Evolutionary conservation across 2,329 filamentous ascomycete species (phyloP), one percentile per base, ranked within the genome.

Genomic region (Periconia sp.): DNA sequence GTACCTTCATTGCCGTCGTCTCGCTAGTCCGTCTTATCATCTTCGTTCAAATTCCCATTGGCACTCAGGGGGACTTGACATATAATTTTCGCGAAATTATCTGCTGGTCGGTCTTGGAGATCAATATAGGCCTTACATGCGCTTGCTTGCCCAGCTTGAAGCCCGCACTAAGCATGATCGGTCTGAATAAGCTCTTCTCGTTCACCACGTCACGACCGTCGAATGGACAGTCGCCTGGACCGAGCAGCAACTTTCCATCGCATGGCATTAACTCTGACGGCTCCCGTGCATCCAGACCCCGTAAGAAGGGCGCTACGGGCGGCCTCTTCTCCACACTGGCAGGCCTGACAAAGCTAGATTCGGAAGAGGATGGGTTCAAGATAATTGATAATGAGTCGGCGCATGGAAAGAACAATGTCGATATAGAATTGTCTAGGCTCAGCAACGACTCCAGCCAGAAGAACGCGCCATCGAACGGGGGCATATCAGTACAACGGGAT

Each of bases 41-140:
- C 32, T 59, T 62, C 40, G 38, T 62, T 16, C 40, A 53, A 13
- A 58, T 60, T 13, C 52, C 52, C 17, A 54, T 56, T 25, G 47
- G 45, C 3, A 45, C 51, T 7, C 36, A 43, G 4, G 50, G 46
- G 17, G 54, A 62, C 33, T 39, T 52, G 0, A 61, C 59, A 8
- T 62, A 55, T 50, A 59, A 56, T 40, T 62, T 56, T 50, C 50
- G 54, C 34, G 59, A 62, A 17, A 53, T 62, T 42, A 54, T 57
- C 30, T 38, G 59, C 3, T 62, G 59, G 59, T 47, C 39, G 5
- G 42, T 58, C 17, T 54, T 61, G n/a, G 57, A 60, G 30, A 40
- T 58, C 40, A 60, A 60, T 36, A 43, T 60, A 7, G 57, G 57
- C n/a, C 43, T 61, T 15, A 46, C 38, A 1, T 59, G 56, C 46